Percentiles rank a stretch among this genome's conserved stretches.
Conservation (phyloP, 306 rosid species). For the Quillaja saponaria region DNA sequence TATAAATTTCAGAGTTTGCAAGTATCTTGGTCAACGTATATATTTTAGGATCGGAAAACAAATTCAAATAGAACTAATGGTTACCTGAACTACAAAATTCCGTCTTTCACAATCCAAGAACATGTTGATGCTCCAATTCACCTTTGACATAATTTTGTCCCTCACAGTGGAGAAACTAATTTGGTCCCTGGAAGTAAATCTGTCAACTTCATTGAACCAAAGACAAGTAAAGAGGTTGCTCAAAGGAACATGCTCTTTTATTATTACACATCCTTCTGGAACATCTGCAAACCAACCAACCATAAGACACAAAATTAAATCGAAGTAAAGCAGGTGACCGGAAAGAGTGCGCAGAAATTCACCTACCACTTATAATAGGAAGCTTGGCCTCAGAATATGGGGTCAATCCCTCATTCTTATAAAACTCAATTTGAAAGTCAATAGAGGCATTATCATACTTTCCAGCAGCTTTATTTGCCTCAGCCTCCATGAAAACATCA, state of each 20-base stretch:
- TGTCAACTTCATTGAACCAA: conserved; percentile 98
- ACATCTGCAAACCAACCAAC: conserved; percentile 69
- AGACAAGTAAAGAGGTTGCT: conserved; percentile 92
- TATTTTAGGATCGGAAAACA: not conserved
- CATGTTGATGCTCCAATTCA: conserved; percentile 74
- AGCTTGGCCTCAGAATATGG: conserved; percentile 86
- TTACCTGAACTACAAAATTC: conserved; percentile 89
- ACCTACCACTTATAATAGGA: conserved; percentile 90
- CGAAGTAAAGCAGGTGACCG: conserved; percentile 13
- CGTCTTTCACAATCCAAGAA: conserved; percentile 92
- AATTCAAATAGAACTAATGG: conserved; percentile 1
- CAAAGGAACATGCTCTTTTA: conserved; percentile 86
- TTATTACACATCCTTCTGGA: conserved; percentile 93
- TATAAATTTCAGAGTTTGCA: too few species aligned
- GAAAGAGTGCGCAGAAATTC: conserved; percentile 21
- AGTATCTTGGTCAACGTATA: too few species aligned
- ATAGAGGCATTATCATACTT: conserved; percentile 85
- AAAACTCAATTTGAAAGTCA: conserved; percentile 83
- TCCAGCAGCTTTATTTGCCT: conserved; percentile 93
- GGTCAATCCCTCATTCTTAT: conserved; percentile 82
- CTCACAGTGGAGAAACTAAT: conserved; percentile 80
- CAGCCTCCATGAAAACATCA: conserved; percentile 89
- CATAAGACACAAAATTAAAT: conserved; percentile 21
- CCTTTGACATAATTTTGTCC: conserved; percentile 62
- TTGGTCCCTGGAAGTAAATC: conserved; percentile 95